Evolutionary conservation across 1,284 basidiomycete species (phyloP), one percentile per base, ranked within the genome.

Genomic region (Puccinia polysora): DNA sequence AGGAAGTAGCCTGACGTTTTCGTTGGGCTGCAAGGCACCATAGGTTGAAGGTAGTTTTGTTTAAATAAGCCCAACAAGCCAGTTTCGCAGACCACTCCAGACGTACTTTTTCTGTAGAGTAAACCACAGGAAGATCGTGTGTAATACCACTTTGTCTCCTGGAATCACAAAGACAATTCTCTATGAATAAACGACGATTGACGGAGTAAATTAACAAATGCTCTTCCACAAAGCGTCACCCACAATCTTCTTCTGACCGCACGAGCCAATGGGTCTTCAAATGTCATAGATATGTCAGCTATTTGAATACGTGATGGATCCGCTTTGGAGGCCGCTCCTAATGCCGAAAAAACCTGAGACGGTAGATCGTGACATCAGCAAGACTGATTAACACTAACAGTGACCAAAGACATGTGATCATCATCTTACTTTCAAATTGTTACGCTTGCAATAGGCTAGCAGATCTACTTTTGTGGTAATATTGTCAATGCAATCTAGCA

Each of bases 251-350:
- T 84, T 18, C 96, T 86, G 6, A 98, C 94, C 14, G 89, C 85
- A 64, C 95, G 87, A 15, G 94, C 94, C 5, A 99, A 85, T 1
- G 95, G 94, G 79, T 98, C 96, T 79, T 98, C 96, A 60, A 90
- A 86, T 0, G 96, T 98, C 74, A 84, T 84, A 1, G 92, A 92
- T 75, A 98, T 92, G 80, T 97, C 95, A 73, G 82, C 83, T 73
- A 98, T 96, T 81, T 97, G 95, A 30, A 98, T 86, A 36, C 93
- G 85, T 4, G 93, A 96, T 0, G 96, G 93, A 79, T 99, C 96
- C 74, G 85, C 85, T 82, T 98, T 99, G 6, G 94, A 90, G n/a
- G 94, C 89, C 0, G 95, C 91, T 50, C 96, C 96, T 91, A 98
- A 96, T 20, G 91, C 92, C 0, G 93, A 90, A 80, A 98, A 96